Evolutionary conservation across 2,329 filamentous ascomycete species (phyloP).

Genomic region (Xylariaceae sp.): DNA sequence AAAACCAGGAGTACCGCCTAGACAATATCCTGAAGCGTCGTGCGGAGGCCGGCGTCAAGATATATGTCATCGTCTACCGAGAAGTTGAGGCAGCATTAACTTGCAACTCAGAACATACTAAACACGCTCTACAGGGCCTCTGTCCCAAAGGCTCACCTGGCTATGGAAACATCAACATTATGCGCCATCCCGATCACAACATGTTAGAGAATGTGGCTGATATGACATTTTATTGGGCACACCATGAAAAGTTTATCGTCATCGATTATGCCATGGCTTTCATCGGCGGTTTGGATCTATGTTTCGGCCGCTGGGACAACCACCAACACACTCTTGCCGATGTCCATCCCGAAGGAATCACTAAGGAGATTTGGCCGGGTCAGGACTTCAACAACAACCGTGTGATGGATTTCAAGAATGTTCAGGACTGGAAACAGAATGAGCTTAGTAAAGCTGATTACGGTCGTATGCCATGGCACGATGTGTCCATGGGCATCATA

Average conservation of each 20-base stretch:
- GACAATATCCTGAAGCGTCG: slow-evolving; percentile 83
- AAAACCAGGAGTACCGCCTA: slow-evolving; percentile 79
- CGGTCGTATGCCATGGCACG: slow-evolving; percentile 97
- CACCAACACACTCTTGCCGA: slow-evolving; percentile 83
- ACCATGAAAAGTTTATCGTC: slow-evolving; percentile 97
- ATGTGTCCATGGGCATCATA: slow-evolving; percentile 87
- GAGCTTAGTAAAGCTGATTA: slow-evolving; percentile 87
- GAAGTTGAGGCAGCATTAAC: slow-evolving; percentile 78
- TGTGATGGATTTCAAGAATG: slow-evolving; percentile 90
- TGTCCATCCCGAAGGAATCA: slow-evolving; percentile 77
- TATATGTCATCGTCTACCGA: slow-evolving; percentile 89
- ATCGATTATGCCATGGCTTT: slow-evolving; percentile 90
- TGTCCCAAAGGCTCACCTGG: slow-evolving; percentile 80
- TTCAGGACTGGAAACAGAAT: slow-evolving; percentile 88
- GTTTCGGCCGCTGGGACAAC: slow-evolving; percentile 91
- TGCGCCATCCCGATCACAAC: slow-evolving; percentile 94
- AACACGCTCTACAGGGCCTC: slow-evolving; percentile 73
- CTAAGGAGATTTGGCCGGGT: slow-evolving; percentile 84
- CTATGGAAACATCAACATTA: slow-evolving; percentile 80
- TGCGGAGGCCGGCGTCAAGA: slow-evolving; percentile 90
- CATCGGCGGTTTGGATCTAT: slow-evolving; percentile 90
- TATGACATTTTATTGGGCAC: slow-evolving; percentile 97
- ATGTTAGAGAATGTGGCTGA: slow-evolving; percentile 89
- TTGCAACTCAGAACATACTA: slow-evolving; percentile 91
- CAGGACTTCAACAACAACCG: slow-evolving; percentile 99